Evolutionary conservation across 768 basidiomycete genomes (phyloP).

Genomic region (Rhodotorula paludigena): DNA sequence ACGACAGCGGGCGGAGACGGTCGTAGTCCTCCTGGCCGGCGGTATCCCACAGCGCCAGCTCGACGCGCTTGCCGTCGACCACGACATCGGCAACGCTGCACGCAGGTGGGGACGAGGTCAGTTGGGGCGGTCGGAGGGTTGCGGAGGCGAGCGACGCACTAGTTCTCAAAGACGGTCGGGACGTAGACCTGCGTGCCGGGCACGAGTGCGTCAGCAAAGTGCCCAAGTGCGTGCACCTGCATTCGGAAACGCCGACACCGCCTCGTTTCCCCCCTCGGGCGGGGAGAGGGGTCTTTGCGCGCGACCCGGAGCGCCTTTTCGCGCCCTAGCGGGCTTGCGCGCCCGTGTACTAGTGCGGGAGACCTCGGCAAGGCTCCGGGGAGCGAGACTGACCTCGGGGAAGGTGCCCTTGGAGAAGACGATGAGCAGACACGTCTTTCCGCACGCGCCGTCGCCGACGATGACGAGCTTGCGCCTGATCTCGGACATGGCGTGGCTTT

Average conservation of each 20-base stretch:
- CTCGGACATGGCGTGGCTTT: conserved; percentile 66
- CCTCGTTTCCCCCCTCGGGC: not conserved
- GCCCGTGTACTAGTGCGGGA: too few relatives aligned
- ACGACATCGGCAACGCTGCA: conserved; percentile 86
- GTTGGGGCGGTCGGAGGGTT: not conserved
- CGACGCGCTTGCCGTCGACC: conserved; percentile 96
- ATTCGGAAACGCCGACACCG: not conserved
- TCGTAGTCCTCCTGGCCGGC: conserved; percentile 99
- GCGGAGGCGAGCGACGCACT: conserved; percentile 45
- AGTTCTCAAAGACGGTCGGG: conserved; percentile 99
- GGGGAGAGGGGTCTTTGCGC: too few relatives aligned
- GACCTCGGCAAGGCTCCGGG: not conserved
- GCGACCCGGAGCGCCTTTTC: too few relatives aligned
- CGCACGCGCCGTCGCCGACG: conserved; percentile 76
- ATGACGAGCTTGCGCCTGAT: conserved; percentile 98
- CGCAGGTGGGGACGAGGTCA: not conserved
- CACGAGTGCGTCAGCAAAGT: not conserved
- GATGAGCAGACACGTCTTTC: conserved; percentile 83
- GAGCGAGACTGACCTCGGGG: conserved; percentile 64
- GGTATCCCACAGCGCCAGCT: conserved; percentile 99
- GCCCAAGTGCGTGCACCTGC: not conserved
- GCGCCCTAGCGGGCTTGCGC: too few relatives aligned
- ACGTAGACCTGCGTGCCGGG: conserved; percentile 76
- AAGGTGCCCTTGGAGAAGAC: conserved; percentile 96
- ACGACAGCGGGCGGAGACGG: conserved; percentile 91